phyloP scores from a whole-genome alignment of 129 eudicot genomes.

The Pulicaria dysenterica region DNA sequence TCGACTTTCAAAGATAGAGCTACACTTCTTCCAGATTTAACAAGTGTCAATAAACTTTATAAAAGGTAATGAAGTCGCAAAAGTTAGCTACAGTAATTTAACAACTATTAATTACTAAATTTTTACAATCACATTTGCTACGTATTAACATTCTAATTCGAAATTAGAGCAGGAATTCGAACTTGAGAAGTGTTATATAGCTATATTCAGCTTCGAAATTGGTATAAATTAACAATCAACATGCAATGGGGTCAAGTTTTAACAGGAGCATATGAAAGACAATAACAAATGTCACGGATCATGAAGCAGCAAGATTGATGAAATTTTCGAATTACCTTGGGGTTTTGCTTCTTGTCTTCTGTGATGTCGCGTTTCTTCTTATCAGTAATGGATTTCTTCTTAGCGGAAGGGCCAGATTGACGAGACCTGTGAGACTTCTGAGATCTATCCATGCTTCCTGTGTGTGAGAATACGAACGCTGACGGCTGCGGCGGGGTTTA shows the following conservation, averaged over 20 bases:
- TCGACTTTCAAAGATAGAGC: too few species aligned
- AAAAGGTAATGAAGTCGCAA: neutral
- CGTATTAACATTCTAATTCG: neutral
- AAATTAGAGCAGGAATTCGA: neutral
- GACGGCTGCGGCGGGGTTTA: slow-evolving; percentile 23
- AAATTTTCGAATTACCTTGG: slow-evolving; percentile 52
- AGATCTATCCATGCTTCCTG: slow-evolving; percentile 44
- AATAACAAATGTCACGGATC: neutral
- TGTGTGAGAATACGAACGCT: slow-evolving; percentile 12
- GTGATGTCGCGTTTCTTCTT: slow-evolving; percentile 49
- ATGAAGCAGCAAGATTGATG: neutral
- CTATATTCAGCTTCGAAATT: neutral
- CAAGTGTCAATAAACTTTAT: neutral
- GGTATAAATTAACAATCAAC: neutral
- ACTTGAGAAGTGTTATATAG: neutral
- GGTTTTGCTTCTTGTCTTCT: slow-evolving; percentile 50
- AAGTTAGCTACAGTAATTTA: neutral
- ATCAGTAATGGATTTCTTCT: slow-evolving; percentile 52
- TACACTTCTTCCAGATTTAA: too few species aligned
- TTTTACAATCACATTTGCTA: neutral
- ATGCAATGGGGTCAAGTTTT: neutral
- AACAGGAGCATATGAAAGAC: neutral
- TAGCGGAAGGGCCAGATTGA: slow-evolving; percentile 77
- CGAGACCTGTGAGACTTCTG: slow-evolving; percentile 77
- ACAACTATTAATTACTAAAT: too few species aligned